These are phyloP conservation scores for Drechslera avenae DNA, from an alignment of 2,329 filamentous ascomycete genomes.

Conservation along the genomic window DNA sequence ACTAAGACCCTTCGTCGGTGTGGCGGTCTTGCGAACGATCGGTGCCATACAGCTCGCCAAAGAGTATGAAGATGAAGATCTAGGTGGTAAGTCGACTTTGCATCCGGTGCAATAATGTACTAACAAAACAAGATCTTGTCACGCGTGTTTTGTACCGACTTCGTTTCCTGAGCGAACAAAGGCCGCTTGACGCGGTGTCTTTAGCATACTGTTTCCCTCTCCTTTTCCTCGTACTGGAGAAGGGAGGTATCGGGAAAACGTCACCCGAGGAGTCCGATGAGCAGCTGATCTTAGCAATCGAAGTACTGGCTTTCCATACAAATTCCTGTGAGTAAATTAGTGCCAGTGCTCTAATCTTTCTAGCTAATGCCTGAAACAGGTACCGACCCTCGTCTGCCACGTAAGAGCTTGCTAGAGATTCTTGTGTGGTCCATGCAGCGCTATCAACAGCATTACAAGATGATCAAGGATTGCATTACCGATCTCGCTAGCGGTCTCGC, in stretches of 20 bases:
- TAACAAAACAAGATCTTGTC: conserved; percentile 61
- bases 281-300: conserved; percentile 85
- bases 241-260: conserved; percentile 74
- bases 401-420: conserved; percentile 71
- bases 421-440: conserved; percentile 83
- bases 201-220: conserved; percentile 87
- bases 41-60: conserved; percentile 74
- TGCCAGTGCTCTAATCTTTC: not conserved
- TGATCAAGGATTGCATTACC: conserved; percentile 88
- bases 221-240: conserved; percentile 75
- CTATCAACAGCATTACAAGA: conserved; percentile 92
- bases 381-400: conserved; percentile 74
- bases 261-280: conserved; percentile 79
- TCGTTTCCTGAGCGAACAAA: conserved; percentile 87
- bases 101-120: not conserved
- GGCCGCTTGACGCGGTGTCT: conserved; percentile 88
- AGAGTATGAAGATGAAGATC: conserved; percentile 75
- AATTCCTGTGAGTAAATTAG: conserved; percentile 63
- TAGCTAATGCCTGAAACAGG: conserved; percentile 43
- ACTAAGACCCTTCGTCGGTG: conserved; percentile 80
- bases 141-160: conserved; percentile 90
- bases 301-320: conserved; percentile 88
- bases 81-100: conserved; percentile 59
- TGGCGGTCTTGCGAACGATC: conserved; percentile 81
- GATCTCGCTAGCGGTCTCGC: conserved; percentile 86